Percentiles rank a stretch among this genome's conserved stretches.
Evolutionary conservation across 2,329 filamentous ascomycete species (phyloP).

Genomic region (Rhynchosporium graminicola): DNA sequence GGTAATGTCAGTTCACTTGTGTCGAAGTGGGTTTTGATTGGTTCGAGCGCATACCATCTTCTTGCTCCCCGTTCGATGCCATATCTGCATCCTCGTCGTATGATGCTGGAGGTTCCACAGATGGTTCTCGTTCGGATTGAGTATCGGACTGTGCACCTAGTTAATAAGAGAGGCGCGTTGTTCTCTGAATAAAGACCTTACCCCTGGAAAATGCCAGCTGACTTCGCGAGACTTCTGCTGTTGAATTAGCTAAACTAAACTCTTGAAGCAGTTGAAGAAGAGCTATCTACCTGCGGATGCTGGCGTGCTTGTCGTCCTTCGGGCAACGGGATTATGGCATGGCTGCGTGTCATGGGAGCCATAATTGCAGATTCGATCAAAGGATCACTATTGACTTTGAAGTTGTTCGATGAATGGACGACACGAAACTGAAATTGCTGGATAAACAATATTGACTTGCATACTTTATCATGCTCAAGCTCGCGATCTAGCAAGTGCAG

Average conservation of each 20-base stretch:
- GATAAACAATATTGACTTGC: background rate
- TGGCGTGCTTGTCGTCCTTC: constrained; percentile 24
- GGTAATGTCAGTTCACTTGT: constrained; percentile 3
- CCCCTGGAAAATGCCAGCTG: constrained; percentile 39
- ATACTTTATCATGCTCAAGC: background rate
- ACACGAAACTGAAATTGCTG: background rate
- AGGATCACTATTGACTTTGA: background rate
- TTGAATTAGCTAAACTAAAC: constrained; percentile 24
- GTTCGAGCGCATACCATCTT: constrained; percentile 6
- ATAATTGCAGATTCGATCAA: constrained; percentile 25
- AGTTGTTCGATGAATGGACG: background rate
- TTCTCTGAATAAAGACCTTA: constrained; percentile 23
- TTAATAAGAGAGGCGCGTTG: background rate
- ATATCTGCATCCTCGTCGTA: constrained; percentile 42
- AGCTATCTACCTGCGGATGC: constrained; percentile 26
- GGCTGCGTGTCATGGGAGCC: constrained; percentile 39
- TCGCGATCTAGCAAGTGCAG: background rate
- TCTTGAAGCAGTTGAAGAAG: constrained; percentile 1
- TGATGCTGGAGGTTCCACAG: constrained; percentile 38
- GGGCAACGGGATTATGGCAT: constrained; percentile 27
- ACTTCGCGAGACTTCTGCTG: constrained; percentile 37
- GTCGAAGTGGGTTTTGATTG: background rate
- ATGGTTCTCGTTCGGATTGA: constrained; percentile 37
- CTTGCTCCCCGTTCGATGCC: constrained; percentile 38
- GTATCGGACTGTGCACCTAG: constrained; percentile 29